Conservation (phyloP, 208 protist genomes). For the Angomonas deanei region DNA sequence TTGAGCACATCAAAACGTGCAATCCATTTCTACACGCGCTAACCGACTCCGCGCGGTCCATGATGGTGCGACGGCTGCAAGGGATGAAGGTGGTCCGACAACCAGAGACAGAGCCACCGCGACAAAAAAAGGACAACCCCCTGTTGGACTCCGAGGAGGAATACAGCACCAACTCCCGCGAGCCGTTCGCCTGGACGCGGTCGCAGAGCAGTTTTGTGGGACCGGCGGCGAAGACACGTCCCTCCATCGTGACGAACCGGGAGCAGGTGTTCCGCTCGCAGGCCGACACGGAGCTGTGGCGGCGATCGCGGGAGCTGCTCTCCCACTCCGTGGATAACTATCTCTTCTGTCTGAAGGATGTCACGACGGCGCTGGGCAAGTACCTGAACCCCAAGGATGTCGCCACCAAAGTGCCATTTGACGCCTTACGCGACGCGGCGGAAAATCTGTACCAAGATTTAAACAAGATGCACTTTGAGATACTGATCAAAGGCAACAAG, state of each 20-base stretch:
- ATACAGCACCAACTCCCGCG: too few species aligned
- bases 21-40: constrained; percentile 27
- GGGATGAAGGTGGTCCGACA: neutral
- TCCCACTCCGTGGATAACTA: constrained; percentile 14
- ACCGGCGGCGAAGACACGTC: too few species aligned
- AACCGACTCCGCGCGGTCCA: constrained; percentile 7
- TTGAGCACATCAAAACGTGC: constrained; percentile 14
- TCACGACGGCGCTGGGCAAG: constrained; percentile 26
- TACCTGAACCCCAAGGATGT: constrained; percentile 34
- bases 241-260: neutral
- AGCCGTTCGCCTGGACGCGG: too few species aligned
- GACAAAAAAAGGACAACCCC: neutral
- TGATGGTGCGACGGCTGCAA: constrained; percentile 8
- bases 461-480: constrained; percentile 41
- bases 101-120: neutral
- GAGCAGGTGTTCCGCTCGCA: neutral
- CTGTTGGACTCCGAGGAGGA: too few species aligned
- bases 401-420: constrained; percentile 35
- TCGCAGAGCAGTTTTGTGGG: too few species aligned
- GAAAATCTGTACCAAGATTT: constrained; percentile 30
- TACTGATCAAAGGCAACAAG: constrained; percentile 16
- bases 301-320: constrained; percentile 11
- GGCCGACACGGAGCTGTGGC: constrained; percentile 7
- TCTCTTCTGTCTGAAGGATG: constrained; percentile 23
- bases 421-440: constrained; percentile 23